Evolutionary conservation across 495 filamentous ascomycete genomes (phyloP).

Genomic region (Amorphotheca resinae): DNA sequence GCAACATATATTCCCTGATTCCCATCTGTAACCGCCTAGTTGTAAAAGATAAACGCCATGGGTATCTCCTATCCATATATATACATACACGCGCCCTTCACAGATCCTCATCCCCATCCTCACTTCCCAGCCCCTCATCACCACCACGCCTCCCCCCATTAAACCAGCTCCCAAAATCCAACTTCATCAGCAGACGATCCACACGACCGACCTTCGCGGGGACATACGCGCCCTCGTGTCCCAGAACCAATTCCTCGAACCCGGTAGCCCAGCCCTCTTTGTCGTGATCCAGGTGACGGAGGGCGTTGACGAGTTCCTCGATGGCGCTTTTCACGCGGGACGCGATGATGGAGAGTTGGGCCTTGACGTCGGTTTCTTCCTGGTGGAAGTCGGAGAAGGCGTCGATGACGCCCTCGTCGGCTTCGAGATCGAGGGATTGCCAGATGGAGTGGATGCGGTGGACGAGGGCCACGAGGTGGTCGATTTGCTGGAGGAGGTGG

Average conservation of each 20-base stretch:
- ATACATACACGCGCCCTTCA: slow-evolving; percentile 2
- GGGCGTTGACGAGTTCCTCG: slow-evolving; percentile 43
- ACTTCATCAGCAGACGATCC: slow-evolving; percentile 73
- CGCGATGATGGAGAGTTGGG: slow-evolving; percentile 41
- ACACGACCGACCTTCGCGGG: slow-evolving; percentile 58
- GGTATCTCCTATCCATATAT: too few relatives aligned
- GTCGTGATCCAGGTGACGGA: slow-evolving; percentile 43
- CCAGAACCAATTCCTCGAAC: slow-evolving; percentile 14
- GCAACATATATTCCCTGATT: too few relatives aligned
- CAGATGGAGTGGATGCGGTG: slow-evolving; percentile 60
- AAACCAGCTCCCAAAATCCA: slow-evolving; percentile 54
- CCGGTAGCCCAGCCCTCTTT: slow-evolving; percentile 32
- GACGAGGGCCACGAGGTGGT: slow-evolving; percentile 64
- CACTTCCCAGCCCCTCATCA: neutral
- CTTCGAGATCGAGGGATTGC: slow-evolving; percentile 60
- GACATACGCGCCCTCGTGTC: slow-evolving; percentile 36
- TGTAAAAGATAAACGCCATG: too few relatives aligned
- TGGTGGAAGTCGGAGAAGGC: slow-evolving; percentile 52
- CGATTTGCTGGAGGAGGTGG: slow-evolving; percentile 54
- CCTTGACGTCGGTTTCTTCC: slow-evolving; percentile 53
- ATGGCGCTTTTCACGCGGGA: slow-evolving; percentile 45
- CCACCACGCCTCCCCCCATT: slow-evolving; percentile 11
- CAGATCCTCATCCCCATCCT: slow-evolving; percentile 12
- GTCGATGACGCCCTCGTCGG: slow-evolving; percentile 67
- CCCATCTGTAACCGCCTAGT: too few relatives aligned